Evolutionary conservation across 108 stramenopile genomes (phyloP).

Genomic region (Nannochloropsis oceanica): DNA sequence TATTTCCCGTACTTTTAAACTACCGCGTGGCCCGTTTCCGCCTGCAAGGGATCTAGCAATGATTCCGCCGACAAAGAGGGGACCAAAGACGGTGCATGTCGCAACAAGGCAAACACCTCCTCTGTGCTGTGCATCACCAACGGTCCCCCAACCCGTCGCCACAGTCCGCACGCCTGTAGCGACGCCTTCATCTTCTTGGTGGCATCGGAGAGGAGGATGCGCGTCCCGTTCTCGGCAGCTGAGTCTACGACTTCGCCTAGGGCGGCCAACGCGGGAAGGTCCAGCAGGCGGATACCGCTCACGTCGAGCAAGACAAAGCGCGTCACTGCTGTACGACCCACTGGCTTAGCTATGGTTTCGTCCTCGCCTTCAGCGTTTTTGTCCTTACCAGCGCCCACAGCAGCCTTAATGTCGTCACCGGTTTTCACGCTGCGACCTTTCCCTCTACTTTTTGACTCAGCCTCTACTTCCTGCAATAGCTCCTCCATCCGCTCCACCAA

Average conservation of each 20-base stretch:
- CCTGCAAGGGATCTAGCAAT: too few relatives aligned
- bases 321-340: background rate
- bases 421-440: too few relatives aligned
- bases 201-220: background rate
- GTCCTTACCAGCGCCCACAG: too few relatives aligned
- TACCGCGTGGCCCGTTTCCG: background rate
- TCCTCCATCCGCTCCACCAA: background rate
- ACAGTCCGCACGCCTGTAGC: background rate
- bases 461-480: background rate
- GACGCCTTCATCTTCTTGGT: background rate
- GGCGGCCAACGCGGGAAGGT: background rate
- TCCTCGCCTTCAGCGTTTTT: too few relatives aligned
- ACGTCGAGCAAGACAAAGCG: background rate
- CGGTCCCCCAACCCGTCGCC: background rate
- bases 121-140: background rate
- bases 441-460: too few relatives aligned
- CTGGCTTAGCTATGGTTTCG: too few relatives aligned
- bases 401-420: too few relatives aligned
- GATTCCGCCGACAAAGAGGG: background rate
- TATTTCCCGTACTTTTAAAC: background rate
- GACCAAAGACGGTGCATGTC: background rate
- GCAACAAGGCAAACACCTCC: background rate
- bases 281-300: background rate
- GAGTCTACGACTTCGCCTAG: background rate
- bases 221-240: background rate